Percentiles rank a stretch among this genome's conserved stretches.
These are phyloP conservation scores for Lasiodiplodia sp. DNA, from an alignment of 2,329 filamentous ascomycete genomes.

Conservation along the genomic window DNA sequence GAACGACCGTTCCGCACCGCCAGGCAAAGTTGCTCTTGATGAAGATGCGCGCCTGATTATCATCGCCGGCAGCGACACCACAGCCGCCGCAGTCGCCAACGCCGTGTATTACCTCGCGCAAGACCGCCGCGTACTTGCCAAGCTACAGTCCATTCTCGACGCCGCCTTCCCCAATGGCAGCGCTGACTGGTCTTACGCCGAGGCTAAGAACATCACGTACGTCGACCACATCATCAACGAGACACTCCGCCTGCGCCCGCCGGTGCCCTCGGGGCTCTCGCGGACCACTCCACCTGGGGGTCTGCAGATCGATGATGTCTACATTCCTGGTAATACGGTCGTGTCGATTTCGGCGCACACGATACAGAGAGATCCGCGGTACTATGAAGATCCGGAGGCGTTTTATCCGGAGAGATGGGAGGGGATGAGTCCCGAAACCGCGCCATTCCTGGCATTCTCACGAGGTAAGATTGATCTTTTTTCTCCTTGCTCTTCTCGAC, in stretches of 20 bases:
- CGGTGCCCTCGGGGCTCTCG: conserved; percentile 46
- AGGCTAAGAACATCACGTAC: conserved; percentile 38
- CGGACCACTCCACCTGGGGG: conserved; percentile 49
- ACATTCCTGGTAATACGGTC: conserved; percentile 42
- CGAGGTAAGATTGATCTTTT: neutral
- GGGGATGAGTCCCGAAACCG: neutral
- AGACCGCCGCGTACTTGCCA: conserved; percentile 18
- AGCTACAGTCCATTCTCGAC: conserved; percentile 33
- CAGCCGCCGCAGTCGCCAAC: neutral
- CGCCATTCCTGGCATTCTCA: conserved; percentile 22
- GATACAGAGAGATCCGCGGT: conserved; percentile 32
- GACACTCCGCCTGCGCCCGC: conserved; percentile 50
- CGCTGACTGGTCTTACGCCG: conserved; percentile 41
- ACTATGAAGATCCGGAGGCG: conserved; percentile 1
- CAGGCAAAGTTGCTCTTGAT: conserved; percentile 39
- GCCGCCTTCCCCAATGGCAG: conserved; percentile 36
- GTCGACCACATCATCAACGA: conserved; percentile 55
- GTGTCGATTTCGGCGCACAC: conserved; percentile 34
- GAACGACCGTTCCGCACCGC: conserved; percentile 45
- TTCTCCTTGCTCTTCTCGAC: neutral
- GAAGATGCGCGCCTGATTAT: conserved; percentile 46
- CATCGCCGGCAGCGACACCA: conserved; percentile 36
- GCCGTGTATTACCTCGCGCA: conserved; percentile 35
- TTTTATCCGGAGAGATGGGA: conserved; percentile 21
- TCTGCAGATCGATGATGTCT: conserved; percentile 43